Conservation (phyloP, 1,139 yeast genomes). For the Scheffersomyces insectosa region DNA sequence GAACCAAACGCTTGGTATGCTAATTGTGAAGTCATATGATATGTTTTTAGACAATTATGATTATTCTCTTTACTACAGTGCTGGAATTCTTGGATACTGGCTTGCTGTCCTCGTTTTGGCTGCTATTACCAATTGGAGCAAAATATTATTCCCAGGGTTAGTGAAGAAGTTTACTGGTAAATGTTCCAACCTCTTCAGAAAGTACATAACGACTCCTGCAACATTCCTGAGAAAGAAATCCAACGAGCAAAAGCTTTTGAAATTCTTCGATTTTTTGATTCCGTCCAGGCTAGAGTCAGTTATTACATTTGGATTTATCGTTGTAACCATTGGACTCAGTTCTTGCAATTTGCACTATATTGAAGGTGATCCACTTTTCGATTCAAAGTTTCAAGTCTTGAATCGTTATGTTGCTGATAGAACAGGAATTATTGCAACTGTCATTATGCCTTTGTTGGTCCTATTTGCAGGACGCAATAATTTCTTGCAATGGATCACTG, state of each 20-base stretch:
- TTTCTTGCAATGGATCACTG: constrained; percentile 42
- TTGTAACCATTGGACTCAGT: constrained; percentile 10
- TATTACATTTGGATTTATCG: constrained; percentile 16
- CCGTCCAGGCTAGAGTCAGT: constrained; percentile 18
- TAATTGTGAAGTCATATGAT: constrained; percentile 22
- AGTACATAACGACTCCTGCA: constrained; percentile 34
- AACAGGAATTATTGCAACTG: constrained; percentile 33
- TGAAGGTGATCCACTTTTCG: constrained; percentile 26
- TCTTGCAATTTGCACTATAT: constrained; percentile 21
- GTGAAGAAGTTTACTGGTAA: constrained; percentile 23
- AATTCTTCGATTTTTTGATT: constrained; percentile 18
- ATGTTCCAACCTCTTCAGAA: constrained; percentile 25
- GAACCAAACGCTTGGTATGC: constrained; percentile 9
- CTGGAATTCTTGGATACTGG: constrained; percentile 22
- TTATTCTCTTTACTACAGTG: constrained; percentile 47
- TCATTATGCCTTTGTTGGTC: constrained; percentile 33
- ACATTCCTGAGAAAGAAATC: constrained; percentile 23
- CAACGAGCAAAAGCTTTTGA: constrained; percentile 19
- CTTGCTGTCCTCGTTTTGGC: background rate
- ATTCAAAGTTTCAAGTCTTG: constrained; percentile 17
- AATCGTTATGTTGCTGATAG: constrained; percentile 31
- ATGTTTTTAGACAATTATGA: constrained; percentile 36
- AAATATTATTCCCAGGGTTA: constrained; percentile 26
- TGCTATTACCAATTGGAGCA: constrained; percentile 14
- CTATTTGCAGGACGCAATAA: constrained; percentile 48